Evolutionary conservation across 495 filamentous ascomycete species (phyloP).

Genomic region (Hypoxylon lienhwacheense): DNA sequence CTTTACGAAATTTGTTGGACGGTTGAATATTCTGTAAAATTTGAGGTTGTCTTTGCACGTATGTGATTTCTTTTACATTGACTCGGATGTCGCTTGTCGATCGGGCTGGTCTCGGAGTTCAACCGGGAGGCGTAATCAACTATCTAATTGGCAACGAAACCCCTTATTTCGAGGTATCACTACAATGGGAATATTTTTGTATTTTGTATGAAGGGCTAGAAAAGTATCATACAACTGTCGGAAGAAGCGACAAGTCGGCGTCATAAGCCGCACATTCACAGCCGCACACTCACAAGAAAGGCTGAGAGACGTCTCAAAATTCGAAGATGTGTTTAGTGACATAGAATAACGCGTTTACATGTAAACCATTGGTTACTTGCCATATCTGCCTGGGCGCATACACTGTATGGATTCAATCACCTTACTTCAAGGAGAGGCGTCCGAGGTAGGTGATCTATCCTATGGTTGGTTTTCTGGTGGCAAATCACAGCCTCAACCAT

Average conservation of each 20-base stretch:
- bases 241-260: slow-evolving; percentile 11
- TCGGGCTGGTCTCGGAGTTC: slow-evolving; percentile 39
- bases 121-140: slow-evolving; percentile 24
- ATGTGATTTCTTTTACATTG: slow-evolving; percentile 29
- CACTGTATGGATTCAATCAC: no score
- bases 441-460: no score
- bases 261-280: not conserved
- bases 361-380: no score
- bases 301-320: no score
- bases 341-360: no score
- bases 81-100: slow-evolving; percentile 24
- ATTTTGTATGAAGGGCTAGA: slow-evolving; percentile 12
- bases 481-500: no score
- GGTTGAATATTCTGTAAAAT: slow-evolving; percentile 37
- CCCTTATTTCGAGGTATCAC: slow-evolving; percentile 3
- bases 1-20: slow-evolving; percentile 8
- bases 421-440: no score
- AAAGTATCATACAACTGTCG: no score
- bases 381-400: no score
- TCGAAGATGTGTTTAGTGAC: no score
- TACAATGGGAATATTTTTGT: slow-evolving; percentile 2
- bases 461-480: no score
- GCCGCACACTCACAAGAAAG: no score
- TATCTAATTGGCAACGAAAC: slow-evolving; percentile 19
- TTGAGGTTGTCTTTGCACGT: slow-evolving; percentile 32